A percentile compares a stretch with the other conserved stretches of the same genome.
Conservation (phyloP, 2,329 filamentous ascomycete genomes). For the Neurospora crassa region DNA sequence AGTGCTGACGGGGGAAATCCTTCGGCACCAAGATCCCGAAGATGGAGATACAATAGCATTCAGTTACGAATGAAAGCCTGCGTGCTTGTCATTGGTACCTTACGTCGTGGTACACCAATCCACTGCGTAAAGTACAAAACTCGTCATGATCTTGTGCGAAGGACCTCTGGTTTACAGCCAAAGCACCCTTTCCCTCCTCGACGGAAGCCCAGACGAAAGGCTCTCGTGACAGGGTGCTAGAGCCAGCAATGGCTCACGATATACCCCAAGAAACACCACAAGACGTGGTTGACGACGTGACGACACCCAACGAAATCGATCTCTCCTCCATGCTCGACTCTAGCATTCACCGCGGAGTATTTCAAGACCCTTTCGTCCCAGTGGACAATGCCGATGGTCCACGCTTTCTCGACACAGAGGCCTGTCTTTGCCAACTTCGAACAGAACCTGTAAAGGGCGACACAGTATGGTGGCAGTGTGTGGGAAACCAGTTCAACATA, state of each 20-base stretch:
- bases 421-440: constrained; percentile 29
- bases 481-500: constrained; percentile 32
- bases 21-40: neutral
- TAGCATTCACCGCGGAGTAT: neutral
- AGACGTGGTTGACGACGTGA: neutral
- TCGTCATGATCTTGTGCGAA: neutral
- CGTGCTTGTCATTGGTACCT: neutral
- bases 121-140: neutral
- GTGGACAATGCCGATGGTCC: constrained; percentile 23
- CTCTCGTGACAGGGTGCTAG: neutral
- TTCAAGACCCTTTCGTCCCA: constrained; percentile 29
- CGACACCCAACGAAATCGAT: neutral
- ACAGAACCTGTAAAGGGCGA: constrained; percentile 11
- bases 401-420: constrained; percentile 29
- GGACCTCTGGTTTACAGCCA: neutral
- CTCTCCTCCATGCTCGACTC: neutral
- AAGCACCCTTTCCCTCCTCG: neutral
- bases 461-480: constrained; percentile 31
- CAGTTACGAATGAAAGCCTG: neutral
- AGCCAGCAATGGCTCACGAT: neutral
- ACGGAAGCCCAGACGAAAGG: neutral
- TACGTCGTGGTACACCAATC: neutral
- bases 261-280: neutral
- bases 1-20: neutral
- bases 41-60: neutral